Percentiles rank a stretch among this genome's conserved stretches.
phyloP scores from a whole-genome alignment of 768 basidiomycete species.

The Kockovaella imperatae region DNA sequence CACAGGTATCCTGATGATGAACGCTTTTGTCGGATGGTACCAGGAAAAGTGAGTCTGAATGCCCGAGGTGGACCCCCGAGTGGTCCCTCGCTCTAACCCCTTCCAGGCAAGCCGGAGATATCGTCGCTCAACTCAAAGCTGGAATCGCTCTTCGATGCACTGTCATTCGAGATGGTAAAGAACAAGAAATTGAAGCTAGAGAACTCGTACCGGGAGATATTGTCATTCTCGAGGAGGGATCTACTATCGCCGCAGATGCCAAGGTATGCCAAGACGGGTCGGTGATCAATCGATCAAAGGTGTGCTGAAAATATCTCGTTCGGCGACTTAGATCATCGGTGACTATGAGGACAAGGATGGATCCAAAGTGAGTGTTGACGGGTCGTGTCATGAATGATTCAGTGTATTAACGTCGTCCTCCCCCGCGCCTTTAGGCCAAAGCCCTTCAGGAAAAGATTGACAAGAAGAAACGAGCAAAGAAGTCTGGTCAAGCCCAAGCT shows the following conservation, averaged over 20 bases:
- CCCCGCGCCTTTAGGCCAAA: slow-evolving; percentile 25
- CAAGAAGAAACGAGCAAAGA: slow-evolving; percentile 14
- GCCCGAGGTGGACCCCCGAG: too few relatives aligned
- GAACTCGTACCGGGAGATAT: slow-evolving; percentile 51
- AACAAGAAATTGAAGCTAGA: slow-evolving; percentile 49
- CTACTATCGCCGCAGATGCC: slow-evolving; percentile 50
- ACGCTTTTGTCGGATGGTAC: slow-evolving; percentile 51
- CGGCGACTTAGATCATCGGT: slow-evolving; percentile 44
- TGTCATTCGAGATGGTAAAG: slow-evolving; percentile 48
- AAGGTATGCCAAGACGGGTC: slow-evolving; percentile 28
- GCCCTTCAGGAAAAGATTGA: slow-evolving; percentile 36
- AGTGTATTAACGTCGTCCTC: background rate
- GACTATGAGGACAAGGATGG: slow-evolving; percentile 48
- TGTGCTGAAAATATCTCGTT: background rate
- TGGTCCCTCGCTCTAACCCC: too few relatives aligned
- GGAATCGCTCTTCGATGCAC: slow-evolving; percentile 49
- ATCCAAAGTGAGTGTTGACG: slow-evolving; percentile 11
- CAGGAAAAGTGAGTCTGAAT: slow-evolving; percentile 48
- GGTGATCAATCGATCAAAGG: background rate
- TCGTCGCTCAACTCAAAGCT: slow-evolving; percentile 51
- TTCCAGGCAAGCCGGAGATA: slow-evolving; percentile 49
- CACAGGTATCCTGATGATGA: slow-evolving; percentile 34
- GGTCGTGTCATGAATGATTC: background rate
- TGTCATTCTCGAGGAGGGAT: slow-evolving; percentile 48
- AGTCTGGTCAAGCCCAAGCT: slow-evolving; percentile 12